Conservation (phyloP, 345 rosid genomes). For the Citrus reticulata region DNA sequence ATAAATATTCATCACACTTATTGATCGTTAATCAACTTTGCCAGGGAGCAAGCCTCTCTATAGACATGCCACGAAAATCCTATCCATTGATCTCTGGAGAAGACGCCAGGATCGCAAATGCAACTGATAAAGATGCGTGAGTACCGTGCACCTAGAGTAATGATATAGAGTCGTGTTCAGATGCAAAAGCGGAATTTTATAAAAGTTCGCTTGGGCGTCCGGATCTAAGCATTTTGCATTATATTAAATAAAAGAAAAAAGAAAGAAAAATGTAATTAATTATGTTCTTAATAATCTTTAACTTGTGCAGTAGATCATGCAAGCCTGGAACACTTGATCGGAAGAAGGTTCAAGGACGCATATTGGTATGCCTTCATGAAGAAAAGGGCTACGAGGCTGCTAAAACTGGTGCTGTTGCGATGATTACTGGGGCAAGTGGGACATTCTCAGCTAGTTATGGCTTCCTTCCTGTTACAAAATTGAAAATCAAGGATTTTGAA, state of each 20-base stretch:
- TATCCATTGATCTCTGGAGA: constrained; percentile 54
- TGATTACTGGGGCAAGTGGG: constrained; percentile 34
- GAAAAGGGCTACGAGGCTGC: constrained; percentile 35
- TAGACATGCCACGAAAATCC: constrained; percentile 28
- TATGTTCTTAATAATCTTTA: too few relatives aligned
- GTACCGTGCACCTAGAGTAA: constrained; percentile 8
- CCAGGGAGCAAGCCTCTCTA: constrained; percentile 69
- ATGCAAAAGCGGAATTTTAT: too few relatives aligned
- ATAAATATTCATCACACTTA: too few relatives aligned
- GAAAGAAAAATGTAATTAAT: too few relatives aligned
- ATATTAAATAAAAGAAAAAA: too few relatives aligned
- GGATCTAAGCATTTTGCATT: too few relatives aligned
- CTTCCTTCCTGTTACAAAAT: constrained; percentile 45
- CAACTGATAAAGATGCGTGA: constrained; percentile 41
- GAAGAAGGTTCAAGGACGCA: constrained; percentile 55
- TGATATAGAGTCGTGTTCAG: too few relatives aligned
- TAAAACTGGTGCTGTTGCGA: constrained; percentile 48
- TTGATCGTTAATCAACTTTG: background rate
- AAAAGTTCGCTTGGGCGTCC: too few relatives aligned
- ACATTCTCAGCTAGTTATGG: constrained; percentile 36
- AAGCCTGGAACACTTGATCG: constrained; percentile 46
- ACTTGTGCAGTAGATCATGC: constrained; percentile 32
- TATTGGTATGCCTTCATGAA: constrained; percentile 46
- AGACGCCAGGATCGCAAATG: constrained; percentile 34
- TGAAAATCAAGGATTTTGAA: constrained; percentile 34